A percentile compares a stretch with the other conserved stretches of the same genome.
phyloP scores from a whole-genome alignment of 306 rosid species.

The Cicer chorassanicum region DNA sequence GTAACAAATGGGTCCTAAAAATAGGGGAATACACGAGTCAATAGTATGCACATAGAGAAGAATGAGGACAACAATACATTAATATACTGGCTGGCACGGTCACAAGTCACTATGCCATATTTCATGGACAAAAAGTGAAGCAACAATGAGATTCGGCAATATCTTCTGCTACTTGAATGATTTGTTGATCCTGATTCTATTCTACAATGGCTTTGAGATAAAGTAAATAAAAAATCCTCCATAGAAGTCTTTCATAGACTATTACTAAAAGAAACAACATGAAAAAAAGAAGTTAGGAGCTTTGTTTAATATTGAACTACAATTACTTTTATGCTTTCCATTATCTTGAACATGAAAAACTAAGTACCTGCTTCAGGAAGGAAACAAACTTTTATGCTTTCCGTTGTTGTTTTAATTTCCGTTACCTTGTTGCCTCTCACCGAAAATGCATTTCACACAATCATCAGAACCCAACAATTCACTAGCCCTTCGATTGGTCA shows the following conservation, averaged over 20 bases:
- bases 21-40: too few species aligned
- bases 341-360: constrained; percentile 23
- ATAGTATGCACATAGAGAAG: too few species aligned
- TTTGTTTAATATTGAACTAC: background rate
- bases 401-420: background rate
- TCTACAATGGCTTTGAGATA: too few species aligned
- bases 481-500: constrained; percentile 57
- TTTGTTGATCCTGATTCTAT: too few species aligned
- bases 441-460: constrained; percentile 45
- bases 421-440: constrained; percentile 32
- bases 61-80: too few species aligned
- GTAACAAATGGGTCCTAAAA: too few species aligned
- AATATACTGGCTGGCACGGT: too few species aligned
- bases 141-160: too few species aligned
- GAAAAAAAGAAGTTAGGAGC: background rate
- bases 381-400: constrained; percentile 67
- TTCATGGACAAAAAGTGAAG: too few species aligned
- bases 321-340: background rate
- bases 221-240: background rate
- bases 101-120: too few species aligned
- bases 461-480: constrained; percentile 53
- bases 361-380: constrained; percentile 84
- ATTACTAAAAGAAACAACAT: constrained; percentile 18
- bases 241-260: background rate
- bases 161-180: too few species aligned